A percentile compares a stretch with the other conserved stretches of the same genome.
These are phyloP conservation scores for Cystofilobasidium ferigula DNA, from an alignment of 768 basidiomycete species.

Conservation along the genomic window DNA sequence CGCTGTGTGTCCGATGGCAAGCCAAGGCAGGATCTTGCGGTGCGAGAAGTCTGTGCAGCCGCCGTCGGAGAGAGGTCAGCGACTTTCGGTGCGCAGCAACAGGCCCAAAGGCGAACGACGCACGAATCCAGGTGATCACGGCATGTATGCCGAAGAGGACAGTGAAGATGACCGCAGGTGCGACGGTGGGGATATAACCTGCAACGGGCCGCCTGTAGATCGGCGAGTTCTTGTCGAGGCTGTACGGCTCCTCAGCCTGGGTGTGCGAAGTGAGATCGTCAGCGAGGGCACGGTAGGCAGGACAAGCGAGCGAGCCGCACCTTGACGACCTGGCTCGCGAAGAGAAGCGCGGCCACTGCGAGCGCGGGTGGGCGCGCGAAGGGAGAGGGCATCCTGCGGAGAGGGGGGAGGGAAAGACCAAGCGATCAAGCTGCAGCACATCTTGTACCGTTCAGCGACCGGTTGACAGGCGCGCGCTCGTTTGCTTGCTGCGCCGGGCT, in stretches of 20 bases:
- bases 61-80: background rate
- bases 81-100: background rate
- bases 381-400: too few relatives aligned
- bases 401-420: too few relatives aligned
- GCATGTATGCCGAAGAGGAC: background rate
- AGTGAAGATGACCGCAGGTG: background rate
- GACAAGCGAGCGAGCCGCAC: too few relatives aligned
- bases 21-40: background rate
- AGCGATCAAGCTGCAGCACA: too few relatives aligned
- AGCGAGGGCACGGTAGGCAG: background rate
- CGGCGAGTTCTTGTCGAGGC: background rate
- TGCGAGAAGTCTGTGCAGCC: background rate
- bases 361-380: too few relatives aligned
- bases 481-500: too few relatives aligned
- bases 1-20: background rate
- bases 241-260: background rate
- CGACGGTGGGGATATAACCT: background rate
- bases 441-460: too few relatives aligned
- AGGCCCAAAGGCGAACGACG: background rate
- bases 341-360: too few relatives aligned
- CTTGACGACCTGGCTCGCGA: too few relatives aligned
- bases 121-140: background rate
- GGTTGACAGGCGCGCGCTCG: too few relatives aligned
- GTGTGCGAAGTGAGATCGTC: background rate
- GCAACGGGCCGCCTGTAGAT: background rate